Evolutionary conservation across 805 yeast genomes (phyloP), one percentile per base, ranked within the genome.

Genomic region (Kodamaea hsintzibuensis): DNA sequence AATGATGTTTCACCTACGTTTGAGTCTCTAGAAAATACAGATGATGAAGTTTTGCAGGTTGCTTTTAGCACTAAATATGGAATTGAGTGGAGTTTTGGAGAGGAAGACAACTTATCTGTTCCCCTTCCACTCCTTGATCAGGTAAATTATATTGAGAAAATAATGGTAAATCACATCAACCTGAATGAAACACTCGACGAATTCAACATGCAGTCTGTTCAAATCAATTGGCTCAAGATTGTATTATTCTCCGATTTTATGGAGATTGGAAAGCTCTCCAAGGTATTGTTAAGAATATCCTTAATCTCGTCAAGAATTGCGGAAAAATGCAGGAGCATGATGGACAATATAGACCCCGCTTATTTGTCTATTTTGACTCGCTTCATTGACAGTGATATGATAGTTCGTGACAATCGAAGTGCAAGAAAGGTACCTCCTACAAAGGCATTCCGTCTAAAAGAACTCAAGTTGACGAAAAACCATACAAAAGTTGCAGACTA

Each of bases 301-400:
- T 61, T 61, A 1, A 53, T 51, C 35, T 61, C 70, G 1, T 65
- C 70, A 3, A 62, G 53, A 37, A 47, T 53, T n/a, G 53, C 67
- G 1, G 53, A 61, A 4, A 54, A 60, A 43, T 67, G 66, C 2
- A 37, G 16, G 46, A 46, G 50, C 16, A 12, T 19, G 19, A 17
- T 40, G 8, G 9, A n/a, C 5, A 40, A 40, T 8, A 7, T 40
- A 13, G 44, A 40, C 25, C 13, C 44, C n/a, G 7, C 19, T 40
- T 5, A 5, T 13, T 40, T 8, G 17, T 5, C 25, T 16, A 17
- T 40, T 16, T 40, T 40, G 19, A 17, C 25, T 17, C n/a, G 19
- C 2, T 40, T 40, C 19, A 19, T 40, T 2, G 44, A 40, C 19
- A 40, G 25, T 17, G 44, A 40, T 6, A 17, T 17, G 25, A 13